Base-by-base conservation (phyloP, 371 early-diverging fungal genomes). In the Mucor lusitanicus region DNA sequence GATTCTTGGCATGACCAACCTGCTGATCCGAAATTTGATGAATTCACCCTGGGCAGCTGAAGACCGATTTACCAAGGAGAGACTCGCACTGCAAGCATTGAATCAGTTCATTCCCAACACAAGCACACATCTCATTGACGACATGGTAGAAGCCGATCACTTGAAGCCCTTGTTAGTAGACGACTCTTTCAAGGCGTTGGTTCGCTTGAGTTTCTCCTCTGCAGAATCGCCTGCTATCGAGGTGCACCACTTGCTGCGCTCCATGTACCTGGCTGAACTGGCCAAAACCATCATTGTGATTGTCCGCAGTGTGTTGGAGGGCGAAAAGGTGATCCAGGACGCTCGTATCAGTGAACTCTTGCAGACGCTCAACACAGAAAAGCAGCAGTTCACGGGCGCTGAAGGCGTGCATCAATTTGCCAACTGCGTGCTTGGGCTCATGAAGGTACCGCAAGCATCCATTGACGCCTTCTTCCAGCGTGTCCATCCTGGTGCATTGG, bases 221-320 rank as follows among this genome's bases (percentile, higher is more conserved):
- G 5, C 71, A 67, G 27, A 81, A 71, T 6, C 42, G 6, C 37
- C 75, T 76, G 21, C 77, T 67, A 40, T 79, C 78, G 63, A 91
- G 80, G 67, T 83, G 4, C 84, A 89, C 72, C 88, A 91, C 42
- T 64, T 91, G 28, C 74, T 90, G 46, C 89, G 87, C 27, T 74
- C 87, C 23, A 66, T 92, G 48, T 80, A 86, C 54, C 59, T 88
- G 15, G 92, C 90, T 0, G 92, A 92, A 68, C 65, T 92, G 17
- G 74, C 88, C 15, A 87, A 83, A 67, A 79, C 76, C 2, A 70
- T 82, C 12, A 75, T 86, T 53, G 73, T 72, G 5, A 66, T 87
- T 54, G 67, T 78, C 12, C 72, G 69, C 19, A 30, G 61, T 23
- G 42, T 78, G 3, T 42, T 59, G 1, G 61, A 65, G 19, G 61